These are phyloP conservation scores for Flaveria linearis DNA, from an alignment of 129 eudicot species.

Conservation along the genomic window DNA sequence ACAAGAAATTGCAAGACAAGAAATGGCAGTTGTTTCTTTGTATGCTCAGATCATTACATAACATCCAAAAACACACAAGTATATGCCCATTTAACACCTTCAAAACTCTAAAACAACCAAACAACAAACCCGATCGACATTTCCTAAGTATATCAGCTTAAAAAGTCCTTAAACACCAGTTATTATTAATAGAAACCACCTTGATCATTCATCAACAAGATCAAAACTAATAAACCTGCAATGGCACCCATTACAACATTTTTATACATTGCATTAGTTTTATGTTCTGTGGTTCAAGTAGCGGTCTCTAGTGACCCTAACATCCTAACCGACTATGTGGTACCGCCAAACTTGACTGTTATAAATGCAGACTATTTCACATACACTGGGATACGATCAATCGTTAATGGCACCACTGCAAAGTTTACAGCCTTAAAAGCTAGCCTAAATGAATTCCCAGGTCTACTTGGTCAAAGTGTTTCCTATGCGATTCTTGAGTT, in stretches of 20 bases:
- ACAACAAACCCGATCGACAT: background rate
- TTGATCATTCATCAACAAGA: background rate
- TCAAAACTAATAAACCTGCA: background rate
- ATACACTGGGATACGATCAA: slow-evolving; percentile 31
- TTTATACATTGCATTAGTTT: slow-evolving; percentile 14
- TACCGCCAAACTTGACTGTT: slow-evolving; percentile 23
- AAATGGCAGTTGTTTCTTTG: slow-evolving; percentile 22
- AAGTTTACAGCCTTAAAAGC: slow-evolving; percentile 29
- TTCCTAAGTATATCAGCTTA: slow-evolving; percentile 6
- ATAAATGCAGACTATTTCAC: slow-evolving; percentile 32
- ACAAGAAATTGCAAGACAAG: background rate
- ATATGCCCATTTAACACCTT: slow-evolving; percentile 13
- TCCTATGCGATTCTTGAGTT: slow-evolving; percentile 41
- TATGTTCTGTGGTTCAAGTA: slow-evolving; percentile 13
- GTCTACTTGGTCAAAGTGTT: slow-evolving; percentile 39
- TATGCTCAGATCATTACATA: slow-evolving; percentile 21
- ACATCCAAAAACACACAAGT: background rate
- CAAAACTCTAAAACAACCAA: background rate
- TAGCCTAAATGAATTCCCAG: slow-evolving; percentile 37
- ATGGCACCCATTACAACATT: slow-evolving; percentile 6
- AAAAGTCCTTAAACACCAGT: background rate
- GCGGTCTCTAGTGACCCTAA: slow-evolving; percentile 27
- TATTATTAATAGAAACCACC: slow-evolving; percentile 22
- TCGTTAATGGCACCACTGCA: slow-evolving; percentile 18
- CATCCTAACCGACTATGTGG: slow-evolving; percentile 31